Percentiles rank a stretch among this genome's conserved stretches.
Evolutionary conservation across 805 yeast genomes (phyloP).

Genomic region (Yarrowia sp.): DNA sequence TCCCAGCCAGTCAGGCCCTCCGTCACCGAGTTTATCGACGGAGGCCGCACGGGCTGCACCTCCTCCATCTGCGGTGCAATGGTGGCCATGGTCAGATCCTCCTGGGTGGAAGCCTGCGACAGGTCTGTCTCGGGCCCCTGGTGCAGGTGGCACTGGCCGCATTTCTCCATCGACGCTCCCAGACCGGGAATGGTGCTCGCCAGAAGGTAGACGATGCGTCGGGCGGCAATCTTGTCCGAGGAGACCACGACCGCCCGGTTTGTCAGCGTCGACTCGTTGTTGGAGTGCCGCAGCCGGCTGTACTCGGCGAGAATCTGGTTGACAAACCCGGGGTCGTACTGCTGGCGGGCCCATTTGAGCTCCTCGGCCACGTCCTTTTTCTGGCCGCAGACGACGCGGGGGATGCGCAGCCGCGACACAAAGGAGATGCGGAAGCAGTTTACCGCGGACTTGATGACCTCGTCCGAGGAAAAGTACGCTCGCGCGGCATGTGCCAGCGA

Average conservation of each 20-base stretch:
- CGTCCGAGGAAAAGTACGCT: constrained; percentile 41
- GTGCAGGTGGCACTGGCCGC: constrained; percentile 13
- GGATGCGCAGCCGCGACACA: constrained; percentile 42
- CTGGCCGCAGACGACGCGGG: constrained; percentile 46
- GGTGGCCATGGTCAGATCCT: not conserved
- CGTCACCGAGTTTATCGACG: constrained; percentile 20
- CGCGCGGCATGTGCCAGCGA: constrained; percentile 14
- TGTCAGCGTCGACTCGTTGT: constrained; percentile 8
- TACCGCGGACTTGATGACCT: constrained; percentile 41
- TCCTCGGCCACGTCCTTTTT: constrained; percentile 29
- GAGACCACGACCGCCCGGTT: constrained; percentile 43
- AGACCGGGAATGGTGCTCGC: constrained; percentile 42
- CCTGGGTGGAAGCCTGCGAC: constrained; percentile 14
- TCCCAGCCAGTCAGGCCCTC: constrained; percentile 43
- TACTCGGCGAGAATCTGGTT: constrained; percentile 33
- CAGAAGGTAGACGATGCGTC: constrained; percentile 43
- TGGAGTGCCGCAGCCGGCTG: constrained; percentile 14
- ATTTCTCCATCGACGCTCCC: constrained; percentile 8
- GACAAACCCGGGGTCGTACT: constrained; percentile 30
- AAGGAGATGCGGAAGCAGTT: constrained; percentile 42
- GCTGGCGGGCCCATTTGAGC: constrained; percentile 37
- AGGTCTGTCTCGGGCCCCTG: constrained; percentile 4
- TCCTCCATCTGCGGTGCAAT: not conserved
- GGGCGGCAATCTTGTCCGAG: constrained; percentile 42
- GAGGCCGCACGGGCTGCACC: constrained; percentile 34